phyloP scores from a whole-genome alignment of 73 alveolate species.

The Paramecium pentaurelia region DNA sequence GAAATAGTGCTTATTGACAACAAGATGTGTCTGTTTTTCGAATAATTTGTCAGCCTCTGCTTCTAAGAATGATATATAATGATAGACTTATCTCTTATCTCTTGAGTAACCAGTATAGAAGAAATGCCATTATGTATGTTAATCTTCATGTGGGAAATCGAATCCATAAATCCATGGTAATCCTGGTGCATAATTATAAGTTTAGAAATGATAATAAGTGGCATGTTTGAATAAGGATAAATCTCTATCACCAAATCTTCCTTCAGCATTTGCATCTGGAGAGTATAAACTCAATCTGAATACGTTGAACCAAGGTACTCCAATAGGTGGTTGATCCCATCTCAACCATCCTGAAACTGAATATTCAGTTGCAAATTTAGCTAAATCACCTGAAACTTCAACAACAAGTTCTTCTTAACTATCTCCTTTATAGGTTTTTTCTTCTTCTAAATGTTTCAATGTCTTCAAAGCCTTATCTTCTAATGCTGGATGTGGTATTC shows the following conservation, averaged over 20 bases:
- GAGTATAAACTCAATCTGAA: neutral
- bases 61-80: neutral
- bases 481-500: constrained; percentile 17
- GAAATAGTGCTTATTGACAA: neutral
- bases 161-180: neutral
- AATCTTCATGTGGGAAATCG: neutral
- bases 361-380: neutral
- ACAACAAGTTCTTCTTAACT: neutral
- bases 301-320: constrained; percentile 19
- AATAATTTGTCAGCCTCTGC: neutral
- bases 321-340: constrained; percentile 27
- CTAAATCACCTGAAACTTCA: neutral
- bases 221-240: neutral
- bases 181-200: neutral
- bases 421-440: neutral
- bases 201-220: neutral
- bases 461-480: neutral
- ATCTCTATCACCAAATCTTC: constrained; percentile 1
- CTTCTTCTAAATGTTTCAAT: neutral
- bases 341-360: constrained; percentile 43
- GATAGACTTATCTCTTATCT: neutral
- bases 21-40: neutral
- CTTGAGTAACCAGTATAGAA: neutral
- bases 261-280: neutral
- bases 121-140: constrained; percentile 35